These are phyloP conservation scores for Thraustochytrium striatum DNA, from an alignment of 352 stramenopile genomes.

Conservation along the genomic window DNA sequence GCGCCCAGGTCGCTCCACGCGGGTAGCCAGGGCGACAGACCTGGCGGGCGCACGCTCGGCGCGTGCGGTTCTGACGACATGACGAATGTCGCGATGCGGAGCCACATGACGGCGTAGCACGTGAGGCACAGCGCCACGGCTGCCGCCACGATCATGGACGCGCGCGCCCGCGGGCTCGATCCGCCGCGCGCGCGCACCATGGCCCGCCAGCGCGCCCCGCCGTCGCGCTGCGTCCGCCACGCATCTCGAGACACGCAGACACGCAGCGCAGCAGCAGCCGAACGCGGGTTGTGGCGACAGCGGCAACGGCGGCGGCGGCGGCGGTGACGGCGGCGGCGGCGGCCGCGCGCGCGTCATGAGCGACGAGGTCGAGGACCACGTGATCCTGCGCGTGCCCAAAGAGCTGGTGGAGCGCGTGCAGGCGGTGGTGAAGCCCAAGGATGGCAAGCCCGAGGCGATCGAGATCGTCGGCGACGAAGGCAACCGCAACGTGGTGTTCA, in stretches of 20 bases:
- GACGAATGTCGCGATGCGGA: too few species aligned
- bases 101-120: too few species aligned
- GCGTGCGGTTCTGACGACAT: too few species aligned
- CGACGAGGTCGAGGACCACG: constrained; percentile 27
- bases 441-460: constrained; percentile 15
- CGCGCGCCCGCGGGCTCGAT: too few species aligned
- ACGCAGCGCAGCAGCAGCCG: background rate
- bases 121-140: too few species aligned
- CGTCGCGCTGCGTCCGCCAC: background rate
- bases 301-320: background rate
- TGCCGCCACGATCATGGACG: too few species aligned
- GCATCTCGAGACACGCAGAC: background rate
- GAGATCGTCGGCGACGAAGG: background rate
- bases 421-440: constrained; percentile 3
- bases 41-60: too few species aligned
- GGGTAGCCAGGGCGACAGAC: too few species aligned
- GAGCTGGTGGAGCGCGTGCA: constrained; percentile 41
- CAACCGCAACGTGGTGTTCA: constrained; percentile 5
- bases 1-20: too few species aligned
- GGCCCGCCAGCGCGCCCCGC: too few species aligned
- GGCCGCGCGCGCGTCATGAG: background rate
- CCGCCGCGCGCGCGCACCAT: too few species aligned
- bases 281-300: background rate
- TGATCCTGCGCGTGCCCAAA: constrained; percentile 18
- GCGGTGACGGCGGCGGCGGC: too few species aligned